Evolutionary conservation across 129 eudicot species (phyloP).

Genomic region (Scalesia atractyloides): DNA sequence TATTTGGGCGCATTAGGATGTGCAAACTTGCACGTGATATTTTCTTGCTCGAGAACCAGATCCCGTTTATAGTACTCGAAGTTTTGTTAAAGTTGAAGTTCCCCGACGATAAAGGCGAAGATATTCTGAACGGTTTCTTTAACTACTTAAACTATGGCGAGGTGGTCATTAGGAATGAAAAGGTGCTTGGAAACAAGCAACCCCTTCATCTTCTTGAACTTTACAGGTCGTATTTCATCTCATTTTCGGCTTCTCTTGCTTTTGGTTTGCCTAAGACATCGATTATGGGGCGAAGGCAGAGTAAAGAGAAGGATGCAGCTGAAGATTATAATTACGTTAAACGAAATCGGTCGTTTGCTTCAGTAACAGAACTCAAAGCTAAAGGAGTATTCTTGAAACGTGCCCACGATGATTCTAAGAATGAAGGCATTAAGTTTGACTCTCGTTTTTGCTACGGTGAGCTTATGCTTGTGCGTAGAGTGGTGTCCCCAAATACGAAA

Average conservation of each 20-base stretch:
- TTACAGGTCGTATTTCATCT: too few relatives aligned
- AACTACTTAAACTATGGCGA: slow-evolving; percentile 20
- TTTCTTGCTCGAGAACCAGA: slow-evolving; percentile 39
- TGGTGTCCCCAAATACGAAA: slow-evolving; percentile 12
- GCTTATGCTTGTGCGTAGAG: slow-evolving; percentile 22
- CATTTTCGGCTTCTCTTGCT: too few relatives aligned
- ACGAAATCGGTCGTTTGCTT: slow-evolving; percentile 29
- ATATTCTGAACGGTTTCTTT: too few relatives aligned
- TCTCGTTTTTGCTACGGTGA: neutral
- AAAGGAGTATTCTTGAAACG: neutral
- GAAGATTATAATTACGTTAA: slow-evolving; percentile 11
- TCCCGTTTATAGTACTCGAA: slow-evolving; percentile 33
- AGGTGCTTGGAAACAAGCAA: slow-evolving; percentile 4
- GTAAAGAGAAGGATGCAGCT: too few relatives aligned
- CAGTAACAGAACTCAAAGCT: slow-evolving; percentile 30
- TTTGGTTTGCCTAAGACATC: too few relatives aligned
- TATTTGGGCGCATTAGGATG: slow-evolving; percentile 27
- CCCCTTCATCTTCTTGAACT: too few relatives aligned
- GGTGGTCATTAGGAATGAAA: slow-evolving; percentile 5
- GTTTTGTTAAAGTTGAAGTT: slow-evolving; percentile 20
- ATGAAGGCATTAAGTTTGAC: slow-evolving; percentile 27
- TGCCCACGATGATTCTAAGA: neutral
- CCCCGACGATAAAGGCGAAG: too few relatives aligned
- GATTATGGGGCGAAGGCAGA: too few relatives aligned
- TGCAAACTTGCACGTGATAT: slow-evolving; percentile 25